phyloP scores from a whole-genome alignment of 2,329 filamentous ascomycete genomes.

The Leptodontidium sp. region DNA sequence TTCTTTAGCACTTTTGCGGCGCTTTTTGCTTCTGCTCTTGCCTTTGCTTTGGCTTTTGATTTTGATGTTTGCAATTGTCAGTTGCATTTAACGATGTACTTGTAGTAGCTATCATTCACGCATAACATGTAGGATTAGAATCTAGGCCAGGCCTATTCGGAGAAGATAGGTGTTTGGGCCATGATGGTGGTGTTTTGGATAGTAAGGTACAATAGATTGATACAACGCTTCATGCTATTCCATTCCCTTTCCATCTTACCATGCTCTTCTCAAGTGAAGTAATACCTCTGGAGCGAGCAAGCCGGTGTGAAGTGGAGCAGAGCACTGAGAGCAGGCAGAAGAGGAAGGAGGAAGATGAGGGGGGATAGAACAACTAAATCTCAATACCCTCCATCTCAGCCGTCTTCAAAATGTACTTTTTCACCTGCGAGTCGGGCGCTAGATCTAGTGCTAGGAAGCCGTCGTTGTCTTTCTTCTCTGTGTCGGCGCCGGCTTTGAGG shows the following conservation, averaged over 20 bases:
- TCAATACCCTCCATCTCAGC: conserved; percentile 88
- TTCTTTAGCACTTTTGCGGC: neutral
- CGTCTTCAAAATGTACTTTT: conserved; percentile 77
- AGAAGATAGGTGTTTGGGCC: neutral
- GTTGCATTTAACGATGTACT: neutral
- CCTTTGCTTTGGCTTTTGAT: neutral
- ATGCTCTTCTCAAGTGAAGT: neutral
- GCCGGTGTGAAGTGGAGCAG: neutral
- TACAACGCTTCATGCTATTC: conserved; percentile 2
- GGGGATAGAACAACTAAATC: conserved; percentile 44
- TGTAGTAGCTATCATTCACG: neutral
- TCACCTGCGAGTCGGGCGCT: conserved; percentile 85
- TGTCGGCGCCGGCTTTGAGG: conserved; percentile 85
- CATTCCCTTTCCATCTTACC: neutral
- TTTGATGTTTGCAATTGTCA: neutral
- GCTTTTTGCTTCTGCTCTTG: neutral
- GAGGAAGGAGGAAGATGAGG: too few relatives aligned
- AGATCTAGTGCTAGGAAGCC: conserved; percentile 79
- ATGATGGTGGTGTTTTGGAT: neutral
- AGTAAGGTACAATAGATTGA: neutral
- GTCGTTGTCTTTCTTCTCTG: conserved; percentile 76
- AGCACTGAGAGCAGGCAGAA: too few relatives aligned
- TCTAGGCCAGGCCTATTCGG: neutral
- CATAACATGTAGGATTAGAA: conserved; percentile 9
- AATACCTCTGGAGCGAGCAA: neutral